These are phyloP conservation scores for Herpetospermum pedunculosum DNA, from an alignment of 306 rosid species.

Conservation along the genomic window DNA sequence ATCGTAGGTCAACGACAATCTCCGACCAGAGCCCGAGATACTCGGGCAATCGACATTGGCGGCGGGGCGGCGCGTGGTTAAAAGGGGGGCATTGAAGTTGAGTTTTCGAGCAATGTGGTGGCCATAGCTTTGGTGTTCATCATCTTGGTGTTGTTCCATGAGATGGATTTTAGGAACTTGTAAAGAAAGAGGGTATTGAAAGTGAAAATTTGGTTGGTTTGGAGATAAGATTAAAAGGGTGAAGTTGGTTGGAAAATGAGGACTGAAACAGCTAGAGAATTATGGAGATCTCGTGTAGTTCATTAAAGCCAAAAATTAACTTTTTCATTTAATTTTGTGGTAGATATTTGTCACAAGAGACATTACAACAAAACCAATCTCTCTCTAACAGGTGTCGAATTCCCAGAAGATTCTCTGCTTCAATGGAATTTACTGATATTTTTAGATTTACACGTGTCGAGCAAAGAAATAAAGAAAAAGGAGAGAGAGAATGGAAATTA, in stretches of 20 bases:
- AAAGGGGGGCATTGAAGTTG: conserved; percentile 54
- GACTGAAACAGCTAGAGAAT: conserved; percentile 29
- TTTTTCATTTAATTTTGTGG: neutral
- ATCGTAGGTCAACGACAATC: conserved; percentile 19
- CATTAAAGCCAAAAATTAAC: conserved; percentile 13
- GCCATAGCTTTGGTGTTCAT: conserved; percentile 11
- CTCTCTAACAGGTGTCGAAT: neutral
- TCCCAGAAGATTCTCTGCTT: neutral
- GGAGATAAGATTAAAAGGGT: neutral
- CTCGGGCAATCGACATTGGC: neutral
- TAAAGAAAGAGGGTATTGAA: conserved; percentile 4
- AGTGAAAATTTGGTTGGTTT: neutral
- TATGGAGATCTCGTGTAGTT: conserved; percentile 41
- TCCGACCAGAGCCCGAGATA: conserved; percentile 9
- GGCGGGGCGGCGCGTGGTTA: conserved; percentile 47
- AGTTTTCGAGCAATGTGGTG: conserved; percentile 40
- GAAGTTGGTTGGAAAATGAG: conserved; percentile 33
- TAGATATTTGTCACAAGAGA: neutral
- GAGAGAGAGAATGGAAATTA: too few species aligned
- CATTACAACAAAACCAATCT: neutral
- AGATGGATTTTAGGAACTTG: conserved; percentile 13
- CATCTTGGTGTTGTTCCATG: conserved; percentile 16
- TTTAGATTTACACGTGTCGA: neutral
- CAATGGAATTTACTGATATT: neutral
- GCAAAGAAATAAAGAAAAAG: too few species aligned